Evolutionary conservation across 805 yeast genomes (phyloP), one percentile per base, ranked within the genome.

Genomic region (Metschnikowia henanensis): DNA sequence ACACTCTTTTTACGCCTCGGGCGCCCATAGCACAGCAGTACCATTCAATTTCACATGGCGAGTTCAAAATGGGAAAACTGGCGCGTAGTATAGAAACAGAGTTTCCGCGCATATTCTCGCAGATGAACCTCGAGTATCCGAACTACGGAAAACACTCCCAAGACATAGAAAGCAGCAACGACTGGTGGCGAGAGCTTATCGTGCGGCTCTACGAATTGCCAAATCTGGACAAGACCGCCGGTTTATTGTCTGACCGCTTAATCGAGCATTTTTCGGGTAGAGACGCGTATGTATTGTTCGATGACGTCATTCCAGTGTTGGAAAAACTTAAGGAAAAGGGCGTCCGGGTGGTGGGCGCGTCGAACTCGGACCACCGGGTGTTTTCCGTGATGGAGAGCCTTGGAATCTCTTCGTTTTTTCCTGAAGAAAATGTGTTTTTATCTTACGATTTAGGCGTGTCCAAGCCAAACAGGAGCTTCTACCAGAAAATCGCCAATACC

Each of bases 281-380:
- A 2, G 72, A 72, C 1, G 85, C 84, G 0, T 84, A 83, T 56
- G 56, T 54, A 4, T 64, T 79, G 4, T 81, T 66, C 52, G 72
- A 71, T 2, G 91, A 83, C 56, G 79, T 83, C 5, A 45, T 69
- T 1, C 74, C 75, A 5, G 70, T 78, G 4, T 59, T 82, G 37
- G 49, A 57, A 19, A 52, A 46, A 9, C 58, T 75, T 22, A 39
- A 59, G 31, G 50, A 55, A 5, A 52, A 57, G 9, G 70, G 65
- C 5, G 57, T 75, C 1, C 54, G 61, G 1, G 35, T 79, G 7
- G 71, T 78, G 1, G 70, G 79, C 4, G 65, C 80, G 7, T 77
- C 84, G 45, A 85, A 85, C 57, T 81, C 88, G 0, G 91, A 84
- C 59, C 73, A 76, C 2, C 55, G 81, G 13, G 76, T 77, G n/a